Evolutionary conservation across 352 stramenopile genomes (phyloP), one percentile per base, ranked within the genome.

Genomic region (Aphanomyces euteiches): DNA sequence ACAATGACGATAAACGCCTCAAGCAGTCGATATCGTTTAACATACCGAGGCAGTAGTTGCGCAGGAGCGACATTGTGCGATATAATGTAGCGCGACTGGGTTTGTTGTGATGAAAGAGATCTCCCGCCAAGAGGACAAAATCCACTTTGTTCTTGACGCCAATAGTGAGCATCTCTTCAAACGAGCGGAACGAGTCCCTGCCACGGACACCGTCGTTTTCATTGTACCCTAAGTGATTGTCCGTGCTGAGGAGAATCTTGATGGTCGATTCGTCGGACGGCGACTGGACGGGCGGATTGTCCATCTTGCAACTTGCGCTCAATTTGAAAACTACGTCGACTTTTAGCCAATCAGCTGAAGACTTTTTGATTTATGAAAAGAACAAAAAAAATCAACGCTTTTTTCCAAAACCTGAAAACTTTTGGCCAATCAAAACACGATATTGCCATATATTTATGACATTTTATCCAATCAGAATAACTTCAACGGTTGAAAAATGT

Each of bases 31-130:
- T 40, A 60, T 76, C 5, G 56, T 43, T 7, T 64, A 60, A 72
- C 10, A 67, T 68, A 41, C 89, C 96, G 82, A 99, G 96, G 75
- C 90, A 98, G 82, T 99, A 96, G 47, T 86, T 78, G 34, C 96
- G 88, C 63, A 99, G 78, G 43, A 99, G 87, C 21, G 95, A 80
- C 90, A 99, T 98, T n/a, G 97, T 98, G 69, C 97, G 93, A 77
- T 98, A 96, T 72, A 99, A 64, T 0, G 96, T 98, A 65, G 81
- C 84, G n/a, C 97, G 87, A 37, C 85, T 98, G 21, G 98, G 98
- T 75, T 99, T 99, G 78, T 99, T 99, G 36, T 99, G 96, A 78
- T 99, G 97, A 80, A 99, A 99, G 3, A 99, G 79, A 80, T 99
- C 97, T 37, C 98, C 98, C 5, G 88, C 95, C 4, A 99, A 78